A percentile compares a stretch with the other conserved stretches of the same genome.
Conservation (phyloP, 371 early-diverging fungal genomes). For the Mycotypha africana region DNA sequence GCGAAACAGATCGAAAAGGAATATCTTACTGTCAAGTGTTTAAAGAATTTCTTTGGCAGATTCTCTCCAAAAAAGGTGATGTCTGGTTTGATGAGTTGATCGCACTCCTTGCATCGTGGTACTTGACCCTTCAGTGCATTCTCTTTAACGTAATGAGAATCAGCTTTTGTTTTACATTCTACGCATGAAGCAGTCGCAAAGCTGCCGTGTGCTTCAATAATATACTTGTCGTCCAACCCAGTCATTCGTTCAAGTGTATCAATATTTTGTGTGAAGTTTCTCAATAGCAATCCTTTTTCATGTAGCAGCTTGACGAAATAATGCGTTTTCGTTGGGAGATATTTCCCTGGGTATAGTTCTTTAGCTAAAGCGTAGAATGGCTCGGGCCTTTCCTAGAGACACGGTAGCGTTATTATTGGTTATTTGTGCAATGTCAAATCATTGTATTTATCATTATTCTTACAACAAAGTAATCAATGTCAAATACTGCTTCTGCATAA, state of each 20-base stretch:
- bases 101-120: slow-evolving; percentile 65
- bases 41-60: slow-evolving; percentile 75
- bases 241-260: slow-evolving; percentile 91
- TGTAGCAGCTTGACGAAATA: slow-evolving; percentile 78
- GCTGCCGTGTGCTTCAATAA: slow-evolving; percentile 95
- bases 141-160: slow-evolving; percentile 30
- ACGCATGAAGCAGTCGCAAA: slow-evolving; percentile 83
- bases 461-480: slow-evolving; percentile 82
- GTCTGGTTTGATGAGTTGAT: slow-evolving; percentile 83
- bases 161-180: slow-evolving; percentile 36
- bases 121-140: slow-evolving; percentile 52
- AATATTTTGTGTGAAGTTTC: slow-evolving; percentile 94
- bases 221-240: slow-evolving; percentile 61
- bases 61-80: slow-evolving; percentile 95
- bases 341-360: slow-evolving; percentile 87
- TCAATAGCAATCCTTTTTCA: slow-evolving; percentile 65
- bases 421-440: too few species aligned
- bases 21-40: slow-evolving; percentile 36
- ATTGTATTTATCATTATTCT: neutral
- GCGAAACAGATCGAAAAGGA: neutral
- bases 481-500: slow-evolving; percentile 92
- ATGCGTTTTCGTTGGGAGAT: slow-evolving; percentile 80
- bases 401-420: too few species aligned
- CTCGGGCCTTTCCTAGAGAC: slow-evolving; percentile 60
- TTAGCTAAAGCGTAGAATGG: slow-evolving; percentile 90